Percentiles rank a stretch among this genome's conserved stretches.
Conservation (phyloP, 1,284 basidiomycete genomes). For the Ceratobasidium sp. region DNA sequence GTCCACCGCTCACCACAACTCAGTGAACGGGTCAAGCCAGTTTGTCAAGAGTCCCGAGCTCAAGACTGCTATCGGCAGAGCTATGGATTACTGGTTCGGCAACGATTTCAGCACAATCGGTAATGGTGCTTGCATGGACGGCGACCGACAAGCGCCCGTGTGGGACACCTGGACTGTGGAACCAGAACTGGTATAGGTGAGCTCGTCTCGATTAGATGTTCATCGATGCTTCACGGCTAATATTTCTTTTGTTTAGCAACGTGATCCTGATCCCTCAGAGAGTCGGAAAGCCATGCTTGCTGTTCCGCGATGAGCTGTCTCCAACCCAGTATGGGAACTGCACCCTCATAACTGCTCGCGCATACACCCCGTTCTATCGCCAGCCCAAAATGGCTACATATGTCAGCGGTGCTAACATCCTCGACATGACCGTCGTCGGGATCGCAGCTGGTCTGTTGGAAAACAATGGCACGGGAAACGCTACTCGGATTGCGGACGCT, state of each 20-base stretch:
- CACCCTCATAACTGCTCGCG: slow-evolving; percentile 51
- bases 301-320: slow-evolving; percentile 54
- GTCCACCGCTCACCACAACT: slow-evolving; percentile 53
- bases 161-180: slow-evolving; percentile 67
- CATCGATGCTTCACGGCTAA: background rate
- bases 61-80: slow-evolving; percentile 59
- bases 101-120: slow-evolving; percentile 65
- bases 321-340: slow-evolving; percentile 32
- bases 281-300: slow-evolving; percentile 66
- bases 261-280: slow-evolving; percentile 68
- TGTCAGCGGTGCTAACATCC: slow-evolving; percentile 69
- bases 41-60: slow-evolving; percentile 58
- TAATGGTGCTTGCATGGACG: slow-evolving; percentile 59
- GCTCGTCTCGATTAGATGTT: background rate
- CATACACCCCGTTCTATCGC: slow-evolving; percentile 63
- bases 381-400: slow-evolving; percentile 42
- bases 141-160: slow-evolving; percentile 63
- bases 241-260: slow-evolving; percentile 51
- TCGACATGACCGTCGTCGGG: slow-evolving; percentile 68
- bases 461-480: slow-evolving; percentile 54
- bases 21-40: background rate
- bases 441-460: slow-evolving; percentile 61
- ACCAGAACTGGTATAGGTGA: slow-evolving; percentile 69
- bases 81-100: slow-evolving; percentile 72
- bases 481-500: slow-evolving; percentile 60